Percentiles rank a stretch among this genome's conserved stretches.
Conservation (phyloP, 352 stramenopile genomes). For the Pythium vanterpoolii region DNA sequence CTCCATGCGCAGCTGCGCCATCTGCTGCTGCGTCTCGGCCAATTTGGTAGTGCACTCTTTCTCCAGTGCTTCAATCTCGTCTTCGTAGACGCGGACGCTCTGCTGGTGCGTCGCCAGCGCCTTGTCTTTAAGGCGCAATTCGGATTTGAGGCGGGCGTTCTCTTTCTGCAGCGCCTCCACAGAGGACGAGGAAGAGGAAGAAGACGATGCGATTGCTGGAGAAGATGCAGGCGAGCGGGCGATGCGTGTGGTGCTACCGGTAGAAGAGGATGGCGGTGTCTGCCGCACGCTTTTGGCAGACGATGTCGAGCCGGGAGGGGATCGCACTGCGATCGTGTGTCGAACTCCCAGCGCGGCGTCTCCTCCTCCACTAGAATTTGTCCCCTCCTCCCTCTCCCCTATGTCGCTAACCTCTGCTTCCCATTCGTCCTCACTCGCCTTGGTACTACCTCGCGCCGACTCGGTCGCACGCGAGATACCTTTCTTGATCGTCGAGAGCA, state of each 20-base stretch:
- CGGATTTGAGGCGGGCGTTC: slow-evolving; percentile 39
- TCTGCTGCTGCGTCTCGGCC: slow-evolving; percentile 49
- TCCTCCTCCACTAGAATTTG: not conserved
- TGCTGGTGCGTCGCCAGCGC: slow-evolving; percentile 49
- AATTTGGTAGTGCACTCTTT: slow-evolving; percentile 72
- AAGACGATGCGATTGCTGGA: no score
- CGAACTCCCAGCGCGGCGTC: not conserved
- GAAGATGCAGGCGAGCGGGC: slow-evolving; percentile 1
- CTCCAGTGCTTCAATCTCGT: slow-evolving; percentile 76
- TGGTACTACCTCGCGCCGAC: slow-evolving; percentile 17
- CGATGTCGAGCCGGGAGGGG: slow-evolving; percentile 16
- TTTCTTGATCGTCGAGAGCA: slow-evolving; percentile 30
- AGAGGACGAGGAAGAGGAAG: not conserved
- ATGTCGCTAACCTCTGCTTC: not conserved
- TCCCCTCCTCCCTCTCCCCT: not conserved
- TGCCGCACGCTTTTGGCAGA: slow-evolving; percentile 10
- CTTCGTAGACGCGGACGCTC: slow-evolving; percentile 60
- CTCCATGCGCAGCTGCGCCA: slow-evolving; percentile 46
- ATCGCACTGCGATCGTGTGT: not conserved
- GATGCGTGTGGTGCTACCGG: not conserved
- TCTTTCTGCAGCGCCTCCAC: slow-evolving; percentile 45
- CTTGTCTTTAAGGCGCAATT: slow-evolving; percentile 65
- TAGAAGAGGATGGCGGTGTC: slow-evolving; percentile 21
- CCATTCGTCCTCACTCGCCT: slow-evolving; percentile 17
- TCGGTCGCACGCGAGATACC: slow-evolving; percentile 25